phyloP scores from a whole-genome alignment of 768 basidiomycete species.

The Ramaria sp. region DNA sequence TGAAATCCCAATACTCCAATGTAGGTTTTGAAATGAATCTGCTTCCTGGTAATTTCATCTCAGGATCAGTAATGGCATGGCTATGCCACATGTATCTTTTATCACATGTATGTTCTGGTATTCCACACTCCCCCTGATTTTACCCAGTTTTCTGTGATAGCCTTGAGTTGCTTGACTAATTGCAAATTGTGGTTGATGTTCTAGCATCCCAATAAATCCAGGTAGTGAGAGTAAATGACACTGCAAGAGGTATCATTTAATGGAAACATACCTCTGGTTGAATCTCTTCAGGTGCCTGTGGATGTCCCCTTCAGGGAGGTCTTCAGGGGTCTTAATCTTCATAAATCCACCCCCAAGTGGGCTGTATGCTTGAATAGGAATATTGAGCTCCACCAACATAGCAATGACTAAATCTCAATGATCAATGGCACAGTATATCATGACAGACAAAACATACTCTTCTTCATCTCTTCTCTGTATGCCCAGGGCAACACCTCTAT shows the following conservation, averaged over 20 bases:
- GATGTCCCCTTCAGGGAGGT: conserved; percentile 31
- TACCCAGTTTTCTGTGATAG: conserved; percentile 29
- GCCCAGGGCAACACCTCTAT: conserved; percentile 59
- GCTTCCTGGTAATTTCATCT: no score
- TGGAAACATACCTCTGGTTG: conserved; percentile 4
- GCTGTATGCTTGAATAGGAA: conserved; percentile 52
- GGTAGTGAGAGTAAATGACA: conserved; percentile 9
- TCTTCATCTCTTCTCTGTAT: conserved; percentile 40
- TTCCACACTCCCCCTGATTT: no score
- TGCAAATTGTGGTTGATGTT: conserved; percentile 31
- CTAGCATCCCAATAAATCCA: conserved; percentile 14
- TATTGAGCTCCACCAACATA: conserved; percentile 41
- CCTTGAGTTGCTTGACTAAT: conserved; percentile 30
- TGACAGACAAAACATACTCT: conserved; percentile 21
- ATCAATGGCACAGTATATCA: neutral
- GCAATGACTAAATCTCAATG: conserved; percentile 30
- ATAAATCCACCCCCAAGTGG: conserved; percentile 46
- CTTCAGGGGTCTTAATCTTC: conserved; percentile 31
- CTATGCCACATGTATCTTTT: no score
- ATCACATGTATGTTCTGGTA: no score
- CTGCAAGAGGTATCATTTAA: neutral
- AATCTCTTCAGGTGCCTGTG: conserved; percentile 12
- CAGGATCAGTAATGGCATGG: no score
- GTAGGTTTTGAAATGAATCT: neutral
- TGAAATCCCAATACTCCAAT: neutral